Evolutionary conservation across 768 basidiomycete species (phyloP), one percentile per base, ranked within the genome.

Genomic region (Cubamyces lactineus): DNA sequence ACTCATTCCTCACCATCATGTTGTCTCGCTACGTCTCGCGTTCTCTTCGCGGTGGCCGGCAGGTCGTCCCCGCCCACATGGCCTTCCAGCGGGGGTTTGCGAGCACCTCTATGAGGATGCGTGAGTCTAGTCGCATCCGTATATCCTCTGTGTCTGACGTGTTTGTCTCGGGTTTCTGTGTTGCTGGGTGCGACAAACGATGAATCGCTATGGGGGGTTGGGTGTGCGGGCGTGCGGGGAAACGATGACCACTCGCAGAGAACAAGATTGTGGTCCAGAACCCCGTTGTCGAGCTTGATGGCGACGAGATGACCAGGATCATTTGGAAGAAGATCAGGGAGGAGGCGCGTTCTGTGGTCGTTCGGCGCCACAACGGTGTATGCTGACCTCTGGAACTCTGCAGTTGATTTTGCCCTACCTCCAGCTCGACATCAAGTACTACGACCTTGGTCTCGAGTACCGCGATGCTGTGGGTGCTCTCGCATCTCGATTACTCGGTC

Each of bases 271-370:
- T 81, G 28, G 94, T 95, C 52, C 79, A 84, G 71, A 94, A 95
- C 71, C 94, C 94, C 6, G 85, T 97, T 48, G 94, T 97, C 50
- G 95, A 97, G 78, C 85, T 98, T 54, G 95, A 98, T 74, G 95
- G 95, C 49, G 96, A 97, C 77, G 96, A 99, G 79, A 98, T 98
- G 96, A 99, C 96, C 38, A 83, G 96, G 67, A 97, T 99, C 71
- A 99, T 98, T 74, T 98, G 93, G 94, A 95, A 94, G 85, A 94
- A 94, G 82, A 95, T 96, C 71, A 82, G 92, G 60, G 91, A 97
- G 70, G 94, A 97, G 86, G 94, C 94, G n/a, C 19, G 58, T 30
- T 40, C 30, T 12, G 17, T 38, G 30, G 17, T 45, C 38, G 5
- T n/a, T 6, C 13, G 49, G 16, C 28, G 46, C 15, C 34, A 9